Percentiles rank a stretch among this genome's conserved stretches.
These are phyloP conservation scores for Physcomitrium patens DNA, from an alignment of 225 moss, liverwort and hornwort species.

Conservation along the genomic window DNA sequence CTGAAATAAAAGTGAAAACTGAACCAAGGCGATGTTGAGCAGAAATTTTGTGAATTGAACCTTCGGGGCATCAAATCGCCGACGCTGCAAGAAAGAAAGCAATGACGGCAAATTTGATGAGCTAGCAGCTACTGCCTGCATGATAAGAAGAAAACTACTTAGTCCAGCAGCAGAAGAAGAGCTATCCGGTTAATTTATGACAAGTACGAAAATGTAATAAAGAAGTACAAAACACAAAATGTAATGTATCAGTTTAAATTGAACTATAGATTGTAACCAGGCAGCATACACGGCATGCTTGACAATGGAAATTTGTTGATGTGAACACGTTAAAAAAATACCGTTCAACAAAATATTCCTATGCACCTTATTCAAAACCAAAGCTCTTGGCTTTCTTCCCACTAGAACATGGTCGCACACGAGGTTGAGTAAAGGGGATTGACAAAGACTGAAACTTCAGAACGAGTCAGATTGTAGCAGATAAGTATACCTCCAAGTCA, in stretches of 20 bases:
- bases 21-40: not conserved
- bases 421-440: not conserved
- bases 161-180: slow-evolving; percentile 18
- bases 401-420: not conserved
- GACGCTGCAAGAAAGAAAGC: slow-evolving; percentile 85
- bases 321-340: not conserved
- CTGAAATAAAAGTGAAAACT: slow-evolving; percentile 20
- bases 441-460: slow-evolving; percentile 1
- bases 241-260: slow-evolving; percentile 1
- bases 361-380: not conserved
- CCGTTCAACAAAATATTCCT: not conserved
- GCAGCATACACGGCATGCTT: not conserved
- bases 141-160: slow-evolving; percentile 17
- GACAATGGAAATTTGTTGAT: not conserved
- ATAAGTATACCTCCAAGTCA: slow-evolving; percentile 78
- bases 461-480: slow-evolving; percentile 19
- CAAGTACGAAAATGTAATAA: slow-evolving; percentile 1
- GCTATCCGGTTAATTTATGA: slow-evolving; percentile 16
- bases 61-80: slow-evolving; percentile 81
- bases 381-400: not conserved
- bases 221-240: slow-evolving; percentile 1
- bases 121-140: slow-evolving; percentile 93
- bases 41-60: slow-evolving; percentile 33
- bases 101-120: slow-evolving; percentile 81
- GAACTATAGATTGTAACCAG: not conserved